Evolutionary conservation across 2,329 filamentous ascomycete species (phyloP).

Genomic region (Stenocarpella maydis): DNA sequence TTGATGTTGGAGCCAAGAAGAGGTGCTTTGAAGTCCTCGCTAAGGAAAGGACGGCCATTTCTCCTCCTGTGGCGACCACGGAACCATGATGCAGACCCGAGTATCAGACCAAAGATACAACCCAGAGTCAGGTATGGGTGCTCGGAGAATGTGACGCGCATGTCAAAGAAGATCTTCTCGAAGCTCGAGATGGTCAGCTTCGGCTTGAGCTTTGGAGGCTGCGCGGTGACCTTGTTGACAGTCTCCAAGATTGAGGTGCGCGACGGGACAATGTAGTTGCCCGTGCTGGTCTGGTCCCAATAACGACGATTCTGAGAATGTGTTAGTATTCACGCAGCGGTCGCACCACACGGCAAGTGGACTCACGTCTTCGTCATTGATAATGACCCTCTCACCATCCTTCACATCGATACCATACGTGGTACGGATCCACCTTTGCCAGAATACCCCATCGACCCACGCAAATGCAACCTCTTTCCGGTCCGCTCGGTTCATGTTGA

Average conservation of each 20-base stretch:
- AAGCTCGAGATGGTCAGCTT: conserved; percentile 81
- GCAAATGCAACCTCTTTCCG: conserved; percentile 93
- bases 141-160: conserved; percentile 64
- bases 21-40: conserved; percentile 70
- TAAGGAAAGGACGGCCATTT: conserved; percentile 70
- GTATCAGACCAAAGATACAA: conserved; percentile 63
- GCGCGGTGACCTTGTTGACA: conserved; percentile 73
- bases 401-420: conserved; percentile 91
- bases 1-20: conserved; percentile 58
- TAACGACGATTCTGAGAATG: conserved; percentile 80
- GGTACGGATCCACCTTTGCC: conserved; percentile 96
- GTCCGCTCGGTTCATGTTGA: conserved; percentile 88
- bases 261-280: conserved; percentile 87
- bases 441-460: conserved; percentile 97
- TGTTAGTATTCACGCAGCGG: conserved; percentile 45
- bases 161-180: conserved; percentile 75
- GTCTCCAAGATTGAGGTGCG: conserved; percentile 93
- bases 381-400: conserved; percentile 90
- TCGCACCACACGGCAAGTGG: not conserved
- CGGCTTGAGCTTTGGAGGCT: conserved; percentile 74
- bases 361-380: conserved; percentile 96
- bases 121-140: conserved; percentile 67
- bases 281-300: conserved; percentile 91
- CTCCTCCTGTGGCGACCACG: conserved; percentile 63
- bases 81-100: conserved; percentile 62